Conservation (phyloP, 305 asterid genomes). For the Withania somnifera region DNA sequence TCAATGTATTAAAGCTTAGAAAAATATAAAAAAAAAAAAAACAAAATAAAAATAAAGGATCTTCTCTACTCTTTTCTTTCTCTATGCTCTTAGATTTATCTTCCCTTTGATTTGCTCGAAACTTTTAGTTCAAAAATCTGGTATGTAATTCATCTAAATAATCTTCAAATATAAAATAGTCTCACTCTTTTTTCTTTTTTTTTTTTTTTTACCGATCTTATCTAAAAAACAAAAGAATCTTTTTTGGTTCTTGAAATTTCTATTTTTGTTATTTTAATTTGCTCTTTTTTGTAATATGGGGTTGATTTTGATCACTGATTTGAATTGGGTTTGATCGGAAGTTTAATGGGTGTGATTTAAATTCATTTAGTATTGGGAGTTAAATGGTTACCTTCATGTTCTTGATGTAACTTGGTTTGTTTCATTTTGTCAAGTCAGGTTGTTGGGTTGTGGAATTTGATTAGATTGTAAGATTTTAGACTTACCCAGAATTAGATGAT, state of each 20-base stretch:
- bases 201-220: constrained; percentile 18
- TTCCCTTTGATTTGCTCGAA: constrained; percentile 38
- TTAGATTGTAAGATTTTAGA: constrained; percentile 15
- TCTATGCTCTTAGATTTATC: constrained; percentile 46
- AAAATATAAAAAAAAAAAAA: not conserved
- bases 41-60: constrained; percentile 14
- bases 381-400: too few relatives aligned
- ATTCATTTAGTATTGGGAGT: constrained; percentile 29
- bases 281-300: constrained; percentile 28
- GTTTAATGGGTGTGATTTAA: constrained; percentile 14
- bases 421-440: constrained; percentile 5
- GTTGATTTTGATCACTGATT: constrained; percentile 17
- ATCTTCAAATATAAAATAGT: constrained; percentile 12
- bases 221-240: constrained; percentile 30
- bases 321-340: constrained; percentile 16
- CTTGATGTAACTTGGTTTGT: constrained; percentile 5
- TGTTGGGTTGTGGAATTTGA: constrained; percentile 5
- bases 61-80: constrained; percentile 32
- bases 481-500: not conserved
- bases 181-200: constrained; percentile 11
- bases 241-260: constrained; percentile 13
- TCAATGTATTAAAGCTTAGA: constrained; percentile 26
- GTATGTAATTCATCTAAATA: constrained; percentile 33
- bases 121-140: constrained; percentile 36
- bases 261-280: constrained; percentile 18